These are phyloP conservation scores for Chlorella vulgaris DNA, from an alignment of 139 green algal genomes.

Conservation along the genomic window DNA sequence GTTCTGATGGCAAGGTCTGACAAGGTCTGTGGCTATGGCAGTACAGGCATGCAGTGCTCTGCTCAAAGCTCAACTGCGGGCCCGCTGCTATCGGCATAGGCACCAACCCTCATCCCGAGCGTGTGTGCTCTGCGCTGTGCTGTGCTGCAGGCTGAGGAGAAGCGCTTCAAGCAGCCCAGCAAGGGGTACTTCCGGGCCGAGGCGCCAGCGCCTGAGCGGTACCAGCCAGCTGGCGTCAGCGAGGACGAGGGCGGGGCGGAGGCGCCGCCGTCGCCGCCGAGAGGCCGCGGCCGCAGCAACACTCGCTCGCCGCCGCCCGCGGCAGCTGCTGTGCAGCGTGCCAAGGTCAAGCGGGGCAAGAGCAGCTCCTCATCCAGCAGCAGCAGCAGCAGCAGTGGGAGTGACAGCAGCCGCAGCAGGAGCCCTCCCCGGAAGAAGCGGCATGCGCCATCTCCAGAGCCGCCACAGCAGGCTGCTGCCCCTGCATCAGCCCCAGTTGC, in stretches of 20 bases:
- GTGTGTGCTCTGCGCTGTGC: too few relatives aligned
- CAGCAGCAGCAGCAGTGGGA: constrained; percentile 17
- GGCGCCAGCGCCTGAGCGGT: constrained; percentile 24
- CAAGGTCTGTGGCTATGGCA: too few relatives aligned
- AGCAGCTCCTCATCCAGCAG: background rate
- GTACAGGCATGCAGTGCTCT: background rate
- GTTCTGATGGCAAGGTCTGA: too few relatives aligned
- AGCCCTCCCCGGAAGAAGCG: constrained; percentile 20
- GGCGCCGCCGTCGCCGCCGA: background rate
- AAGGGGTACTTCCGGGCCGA: constrained; percentile 25
- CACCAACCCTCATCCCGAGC: background rate
- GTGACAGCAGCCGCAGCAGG: constrained; percentile 19
- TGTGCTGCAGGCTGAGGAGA: constrained; percentile 6
- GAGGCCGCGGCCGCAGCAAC: background rate
- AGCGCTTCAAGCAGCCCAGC: constrained; percentile 14
- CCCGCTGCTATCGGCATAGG: background rate
- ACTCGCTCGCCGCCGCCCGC: background rate
- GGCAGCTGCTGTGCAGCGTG: background rate
- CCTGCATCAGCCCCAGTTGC: too few relatives aligned
- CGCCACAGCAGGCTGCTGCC: constrained; percentile 16
- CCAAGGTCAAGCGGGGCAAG: background rate
- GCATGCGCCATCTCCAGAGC: constrained; percentile 29
- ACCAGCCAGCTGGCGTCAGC: constrained; percentile 19
- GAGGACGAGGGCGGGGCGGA: background rate
- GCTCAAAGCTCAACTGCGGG: too few relatives aligned